phyloP scores from a whole-genome alignment of 345 rosid species.

The Pseudoturritis turrita region DNA sequence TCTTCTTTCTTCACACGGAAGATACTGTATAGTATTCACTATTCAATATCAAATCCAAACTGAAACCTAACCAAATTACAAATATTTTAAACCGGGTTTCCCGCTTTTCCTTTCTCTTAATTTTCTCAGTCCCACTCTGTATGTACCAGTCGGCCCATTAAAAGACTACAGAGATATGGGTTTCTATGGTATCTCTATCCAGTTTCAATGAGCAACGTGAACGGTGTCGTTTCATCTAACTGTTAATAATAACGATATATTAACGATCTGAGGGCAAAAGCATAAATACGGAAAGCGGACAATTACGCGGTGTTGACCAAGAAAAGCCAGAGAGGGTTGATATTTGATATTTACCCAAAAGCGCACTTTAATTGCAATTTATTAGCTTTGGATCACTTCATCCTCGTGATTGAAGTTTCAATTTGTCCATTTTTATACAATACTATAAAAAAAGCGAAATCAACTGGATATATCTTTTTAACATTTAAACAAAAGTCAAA shows the following conservation, averaged over 20 bases:
- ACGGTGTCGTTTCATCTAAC: neutral
- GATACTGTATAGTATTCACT: too few species aligned
- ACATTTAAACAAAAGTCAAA: neutral
- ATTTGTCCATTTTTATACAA: neutral
- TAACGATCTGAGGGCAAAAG: neutral
- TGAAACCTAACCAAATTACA: too few species aligned
- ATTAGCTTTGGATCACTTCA: constrained; percentile 1
- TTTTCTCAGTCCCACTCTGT: too few species aligned
- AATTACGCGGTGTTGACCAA: constrained; percentile 24
- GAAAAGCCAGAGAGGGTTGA: neutral
- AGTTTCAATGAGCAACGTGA: neutral
- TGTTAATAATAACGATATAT: neutral
- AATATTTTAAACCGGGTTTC: too few species aligned
- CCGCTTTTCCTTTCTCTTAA: too few species aligned
- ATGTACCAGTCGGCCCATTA: too few species aligned
- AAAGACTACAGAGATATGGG: neutral
- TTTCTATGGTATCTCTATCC: too few species aligned
- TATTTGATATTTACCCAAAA: too few species aligned
- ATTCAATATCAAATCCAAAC: too few species aligned
- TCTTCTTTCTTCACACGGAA: too few species aligned
- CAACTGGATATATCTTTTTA: neutral
- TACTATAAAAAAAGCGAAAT: neutral
- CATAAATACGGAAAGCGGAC: neutral
- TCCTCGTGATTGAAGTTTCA: constrained; percentile 17
- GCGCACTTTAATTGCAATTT: too few species aligned